These are phyloP conservation scores for Aechmea fasciata DNA, from an alignment of 176 grass and related monocot species.

Conservation along the genomic window DNA sequence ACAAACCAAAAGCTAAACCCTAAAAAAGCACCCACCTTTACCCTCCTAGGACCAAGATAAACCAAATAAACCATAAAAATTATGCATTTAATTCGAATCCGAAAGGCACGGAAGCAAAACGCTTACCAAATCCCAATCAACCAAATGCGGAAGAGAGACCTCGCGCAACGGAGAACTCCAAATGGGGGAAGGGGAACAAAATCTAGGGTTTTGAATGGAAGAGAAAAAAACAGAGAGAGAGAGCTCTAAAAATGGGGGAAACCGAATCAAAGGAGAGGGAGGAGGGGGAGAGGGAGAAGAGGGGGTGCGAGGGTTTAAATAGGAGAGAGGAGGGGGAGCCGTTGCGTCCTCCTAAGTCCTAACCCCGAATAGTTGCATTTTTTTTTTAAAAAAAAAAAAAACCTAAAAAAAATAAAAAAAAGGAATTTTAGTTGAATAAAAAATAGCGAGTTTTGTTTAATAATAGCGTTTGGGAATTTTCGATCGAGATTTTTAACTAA, in stretches of 20 bases:
- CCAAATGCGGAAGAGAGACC: not conserved
- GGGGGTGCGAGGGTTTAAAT: conserved; percentile 19
- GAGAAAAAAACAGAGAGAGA: conserved; percentile 10
- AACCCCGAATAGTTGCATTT: not conserved
- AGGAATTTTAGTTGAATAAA: too few species aligned
- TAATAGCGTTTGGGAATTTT: too few species aligned
- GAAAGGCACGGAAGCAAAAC: not conserved
- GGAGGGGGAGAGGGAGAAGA: conserved; percentile 15
- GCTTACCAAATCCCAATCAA: not conserved
- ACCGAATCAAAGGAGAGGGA: conserved; percentile 4
- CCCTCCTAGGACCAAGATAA: not conserved
- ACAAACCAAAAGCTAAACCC: not conserved
- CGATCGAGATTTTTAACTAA: too few species aligned
- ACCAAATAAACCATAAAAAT: not conserved
- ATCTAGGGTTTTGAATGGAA: conserved; percentile 1
- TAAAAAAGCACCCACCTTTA: not conserved
- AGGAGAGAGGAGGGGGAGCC: conserved; percentile 9
- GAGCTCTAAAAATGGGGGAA: conserved; percentile 7
- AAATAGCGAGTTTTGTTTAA: too few species aligned
- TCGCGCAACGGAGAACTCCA: not conserved
- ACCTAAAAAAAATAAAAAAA: too few species aligned
- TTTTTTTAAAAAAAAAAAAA: too few species aligned
- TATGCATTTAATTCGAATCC: too few species aligned
- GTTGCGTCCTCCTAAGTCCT: not conserved
- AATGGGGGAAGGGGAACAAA: not conserved